Base-by-base conservation (phyloP, 306 rosid genomes). In the Mimosa pudica region DNA sequence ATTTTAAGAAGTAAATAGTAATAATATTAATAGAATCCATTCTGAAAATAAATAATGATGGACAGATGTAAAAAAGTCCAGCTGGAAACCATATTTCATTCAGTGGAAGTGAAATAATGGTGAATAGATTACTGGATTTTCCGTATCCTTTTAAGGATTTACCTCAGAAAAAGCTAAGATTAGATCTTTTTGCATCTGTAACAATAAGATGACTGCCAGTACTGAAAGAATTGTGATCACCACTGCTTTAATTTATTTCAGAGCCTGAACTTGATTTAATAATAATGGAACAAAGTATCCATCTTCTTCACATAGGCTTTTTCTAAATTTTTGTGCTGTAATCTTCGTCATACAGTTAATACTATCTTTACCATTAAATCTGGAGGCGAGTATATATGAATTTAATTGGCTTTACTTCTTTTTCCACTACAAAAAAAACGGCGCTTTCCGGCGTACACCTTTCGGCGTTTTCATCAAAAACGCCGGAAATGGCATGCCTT, bases 51-150 rank as follows among this genome's bases (percentile, higher is more conserved):
- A 68, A 73, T 70, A 48, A 72, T 54, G 70, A 32, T 42, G 75
- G 75, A 58, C 78, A 74, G 45, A 80, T 32, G 73, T 67, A 17
- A 38, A 32, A 32, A 71, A 24, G 52, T 9, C 76, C 80, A 80
- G 88, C 82, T 82, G 87, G 86, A 51, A 80, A 72, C 78, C 85
- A 89, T 78, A 44, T 78, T 18, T 58, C 48, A 47, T 74, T 68
- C 63, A 77, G 84, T 77, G 84, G 79, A 66, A 11, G 73, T 71
- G 32, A 57, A 57, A 20, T 8, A 17, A 18, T 57, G 8, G 63
- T 57, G 13, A 60, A 78, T 82, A 74, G 68, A 55, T 78, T 64
- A 44, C 65, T 84, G 79, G 84, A 84, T 82, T 83, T 86, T 51
- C 80, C 74, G 70, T 66, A 84, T 81, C 86, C 74, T 54, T 77